A percentile compares a stretch with the other conserved stretches of the same genome.
Conservation (phyloP, 768 basidiomycete genomes). For the Xanthoconium purpureum region DNA sequence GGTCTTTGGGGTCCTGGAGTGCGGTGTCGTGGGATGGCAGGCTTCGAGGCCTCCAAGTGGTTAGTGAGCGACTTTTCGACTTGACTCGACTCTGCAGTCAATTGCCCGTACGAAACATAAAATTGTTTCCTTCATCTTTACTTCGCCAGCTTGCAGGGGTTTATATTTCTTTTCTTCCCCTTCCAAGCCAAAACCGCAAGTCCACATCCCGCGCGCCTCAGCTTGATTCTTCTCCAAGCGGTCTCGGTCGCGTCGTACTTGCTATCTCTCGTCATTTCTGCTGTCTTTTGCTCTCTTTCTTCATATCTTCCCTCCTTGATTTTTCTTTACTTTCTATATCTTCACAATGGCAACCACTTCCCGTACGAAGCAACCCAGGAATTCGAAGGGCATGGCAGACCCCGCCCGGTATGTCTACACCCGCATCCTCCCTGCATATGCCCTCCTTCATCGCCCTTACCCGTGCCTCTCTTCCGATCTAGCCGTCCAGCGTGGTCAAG, state of each 20-base stretch:
- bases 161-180: conserved; percentile 15
- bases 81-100: conserved; percentile 27
- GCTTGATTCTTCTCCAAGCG: conserved; percentile 18
- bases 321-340: conserved; percentile 22
- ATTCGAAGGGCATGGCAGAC: conserved; percentile 54
- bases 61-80: conserved; percentile 28
- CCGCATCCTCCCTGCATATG: conserved; percentile 13
- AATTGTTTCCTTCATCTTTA: conserved; percentile 26
- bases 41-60: conserved; percentile 22
- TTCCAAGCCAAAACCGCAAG: conserved; percentile 24
- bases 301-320: conserved; percentile 30
- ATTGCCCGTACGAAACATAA: conserved; percentile 28
- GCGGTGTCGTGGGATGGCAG: conserved; percentile 22
- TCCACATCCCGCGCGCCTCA: conserved; percentile 14
- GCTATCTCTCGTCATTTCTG: conserved; percentile 37
- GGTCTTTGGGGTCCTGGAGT: conserved; percentile 26
- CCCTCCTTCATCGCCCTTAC: conserved; percentile 10
- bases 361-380: conserved; percentile 57
- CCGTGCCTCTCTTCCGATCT: conserved; percentile 10
- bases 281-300: conserved; percentile 27
- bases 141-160: conserved; percentile 27
- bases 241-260: conserved; percentile 32
- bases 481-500: conserved; percentile 62
- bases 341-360: conserved; percentile 58
- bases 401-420: conserved; percentile 46